Base-by-base conservation (phyloP, 768 basidiomycete species). In the Megacollybia marginata region DNA sequence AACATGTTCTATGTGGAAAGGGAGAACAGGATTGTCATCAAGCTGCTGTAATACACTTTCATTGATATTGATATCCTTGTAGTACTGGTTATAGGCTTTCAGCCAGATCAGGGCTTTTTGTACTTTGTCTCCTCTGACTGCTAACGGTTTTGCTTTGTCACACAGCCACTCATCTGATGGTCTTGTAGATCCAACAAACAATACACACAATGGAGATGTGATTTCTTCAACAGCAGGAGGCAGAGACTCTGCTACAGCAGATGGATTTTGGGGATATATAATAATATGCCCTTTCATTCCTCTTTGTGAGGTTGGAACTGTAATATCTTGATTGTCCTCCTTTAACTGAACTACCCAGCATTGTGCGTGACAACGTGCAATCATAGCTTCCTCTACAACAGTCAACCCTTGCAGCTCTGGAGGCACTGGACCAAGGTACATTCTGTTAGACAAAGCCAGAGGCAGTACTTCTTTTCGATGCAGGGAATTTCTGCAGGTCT, bases 281-380 rank as follows among this genome's bases (percentile, higher is more conserved):
- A 76, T 69, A 8, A 70, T 57, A 54, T 74, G 65, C 0, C 74
- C 74, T 47, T 57, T 57, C 9, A 72, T 15, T 1, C 63, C 71
- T 4, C 65, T 46, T 49, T 74, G 70, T 0, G 42, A 20, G 33
- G 51, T 49, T 2, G 63, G 53, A 9, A 34, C 28, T 1, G 32
- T n/a, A 19, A 36, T 2, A 7, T 44, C 33, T 5, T 50, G 33
- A 19, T 51, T 48, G 32, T 56, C 54, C 48, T 66, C 59, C 43
- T 63, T 63, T 2, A 73, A 48, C 36, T 69, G 68, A 9, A 73
- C 48, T 18, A 73, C 59, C 61, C 62, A 68, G 44, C 58, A 62
- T 44, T 69, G 70, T 0, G 70, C 62, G 0, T 63, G 58, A 52
- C 66, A 71, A 6, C 55, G 52, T 0, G 68, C 59, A 44, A 74